phyloP scores from a whole-genome alignment of 1,139 yeast species.

The Pichia sp. region DNA sequence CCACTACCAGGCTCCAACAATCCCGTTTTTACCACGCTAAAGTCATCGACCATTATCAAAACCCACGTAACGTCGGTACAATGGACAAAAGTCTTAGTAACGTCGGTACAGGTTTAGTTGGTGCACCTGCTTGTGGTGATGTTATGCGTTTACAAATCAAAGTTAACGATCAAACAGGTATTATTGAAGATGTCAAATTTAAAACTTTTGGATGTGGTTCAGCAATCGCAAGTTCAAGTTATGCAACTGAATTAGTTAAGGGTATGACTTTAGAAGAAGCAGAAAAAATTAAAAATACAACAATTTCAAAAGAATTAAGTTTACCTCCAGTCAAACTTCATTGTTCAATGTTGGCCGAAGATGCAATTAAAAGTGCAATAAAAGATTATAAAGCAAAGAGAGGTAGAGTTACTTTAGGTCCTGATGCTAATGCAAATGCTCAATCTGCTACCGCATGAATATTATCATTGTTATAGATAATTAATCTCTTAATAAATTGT shows the following conservation, averaged over 20 bases:
- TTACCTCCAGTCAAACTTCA: slow-evolving; percentile 96
- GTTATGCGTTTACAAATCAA: slow-evolving; percentile 96
- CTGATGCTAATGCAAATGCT: slow-evolving; percentile 32
- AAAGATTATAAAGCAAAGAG: slow-evolving; percentile 87
- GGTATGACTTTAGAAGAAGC: slow-evolving; percentile 96
- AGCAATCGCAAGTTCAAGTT: slow-evolving; percentile 93
- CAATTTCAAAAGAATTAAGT: slow-evolving; percentile 86
- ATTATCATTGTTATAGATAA: not conserved
- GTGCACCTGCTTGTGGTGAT: slow-evolving; percentile 99
- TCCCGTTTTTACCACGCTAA: slow-evolving; percentile 56
- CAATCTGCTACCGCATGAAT: slow-evolving; percentile 7
- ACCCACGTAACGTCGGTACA: slow-evolving; percentile 95
- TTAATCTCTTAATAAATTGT: too few species aligned
- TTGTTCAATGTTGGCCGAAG: slow-evolving; percentile 98
- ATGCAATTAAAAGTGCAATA: slow-evolving; percentile 94
- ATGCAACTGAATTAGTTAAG: slow-evolving; percentile 90
- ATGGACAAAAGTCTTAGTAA: slow-evolving; percentile 66
- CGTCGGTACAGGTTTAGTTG: slow-evolving; percentile 97
- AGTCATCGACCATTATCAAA: slow-evolving; percentile 85
- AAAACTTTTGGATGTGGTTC: slow-evolving; percentile 98
- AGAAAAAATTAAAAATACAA: slow-evolving; percentile 79
- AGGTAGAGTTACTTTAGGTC: slow-evolving; percentile 48
- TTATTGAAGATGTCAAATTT: slow-evolving; percentile 90
- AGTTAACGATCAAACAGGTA: slow-evolving; percentile 84
- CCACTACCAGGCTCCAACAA: slow-evolving; percentile 4